Evolutionary conservation across 176 grass and related monocot genomes (phyloP), one percentile per base, ranked within the genome.

Genomic region (Raddia guianensis): DNA sequence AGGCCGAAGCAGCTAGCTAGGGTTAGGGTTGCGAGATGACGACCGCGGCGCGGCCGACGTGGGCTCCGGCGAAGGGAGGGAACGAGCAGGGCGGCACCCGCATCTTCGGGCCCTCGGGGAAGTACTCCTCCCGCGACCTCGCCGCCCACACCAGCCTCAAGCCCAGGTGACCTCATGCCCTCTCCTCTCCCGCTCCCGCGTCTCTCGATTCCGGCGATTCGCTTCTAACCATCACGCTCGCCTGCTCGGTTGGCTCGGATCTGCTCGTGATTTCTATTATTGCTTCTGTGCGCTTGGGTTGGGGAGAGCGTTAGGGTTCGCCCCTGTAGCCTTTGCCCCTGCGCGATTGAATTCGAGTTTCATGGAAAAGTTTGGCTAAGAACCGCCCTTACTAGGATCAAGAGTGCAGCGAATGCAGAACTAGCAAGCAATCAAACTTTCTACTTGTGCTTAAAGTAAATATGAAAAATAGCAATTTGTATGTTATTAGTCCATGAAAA

Each of bases 21-120:
- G n/a, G n/a, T 70, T 86, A 86, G 84, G 84, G 77, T 80, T 81
- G 3, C 44, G 51, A 51, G 70, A 99, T 99, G 96, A 95, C 96
- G 58, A 95, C 96, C 57, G 96, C 95, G 40, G 95, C 95, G 59
- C 88, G 95, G 16, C 95, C 95, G n/a, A 98, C 95, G 32, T 98
- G 95, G 95, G 92, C 95, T 2, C 95, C 95, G 45, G 95, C 96
- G 15, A 99, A 99, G 86, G 96, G 96, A 15, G 92, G 96, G 7
- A 95, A 99, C 86, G 96, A 99, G 84, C 96, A 99, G 79, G 96
- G 92, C 0, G 96, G 96, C 32, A 95, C 92, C 3, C 84, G 92
- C 62, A 95, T 99, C 90, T 95, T 99, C 66, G 96, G 96, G 0
- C 96, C 96, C 20, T 99, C 96, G 5, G 63, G 76, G 52, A 93